phyloP scores from a whole-genome alignment of 1,284 basidiomycete genomes.

The Phellinidium pouzarii region DNA sequence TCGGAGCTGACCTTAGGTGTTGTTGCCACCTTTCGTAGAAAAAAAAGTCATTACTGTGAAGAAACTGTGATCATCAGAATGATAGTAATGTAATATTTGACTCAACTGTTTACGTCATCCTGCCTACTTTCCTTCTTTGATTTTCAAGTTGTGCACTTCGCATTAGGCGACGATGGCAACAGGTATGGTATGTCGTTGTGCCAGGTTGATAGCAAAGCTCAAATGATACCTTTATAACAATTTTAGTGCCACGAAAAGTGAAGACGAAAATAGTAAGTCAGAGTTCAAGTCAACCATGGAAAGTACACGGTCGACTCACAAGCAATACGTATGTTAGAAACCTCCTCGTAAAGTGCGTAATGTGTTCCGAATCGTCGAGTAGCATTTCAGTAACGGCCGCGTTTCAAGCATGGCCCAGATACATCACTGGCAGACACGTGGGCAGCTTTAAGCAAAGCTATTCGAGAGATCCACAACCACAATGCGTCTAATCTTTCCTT shows the following conservation, averaged over 20 bases:
- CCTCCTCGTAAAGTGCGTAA: constrained; percentile 45
- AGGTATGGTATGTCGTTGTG: not conserved
- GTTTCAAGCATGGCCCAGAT: constrained; percentile 61
- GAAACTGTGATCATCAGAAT: not conserved
- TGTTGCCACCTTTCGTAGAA: not conserved
- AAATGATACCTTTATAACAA: too few relatives aligned
- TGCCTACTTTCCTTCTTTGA: not conserved
- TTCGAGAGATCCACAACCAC: constrained; percentile 93
- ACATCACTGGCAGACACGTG: constrained; percentile 70
- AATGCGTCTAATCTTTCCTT: constrained; percentile 91
- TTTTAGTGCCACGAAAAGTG: constrained; percentile 24
- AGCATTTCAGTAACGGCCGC: too few relatives aligned
- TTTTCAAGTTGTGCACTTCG: not conserved
- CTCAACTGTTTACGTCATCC: too few relatives aligned
- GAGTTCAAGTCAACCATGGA: constrained; percentile 14
- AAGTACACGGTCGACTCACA: not conserved
- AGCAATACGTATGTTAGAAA: constrained; percentile 32
- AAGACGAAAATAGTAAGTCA: constrained; percentile 40
- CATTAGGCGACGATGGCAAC: not conserved
- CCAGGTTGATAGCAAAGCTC: too few relatives aligned
- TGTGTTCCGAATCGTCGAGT: not conserved
- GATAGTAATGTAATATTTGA: too few relatives aligned
- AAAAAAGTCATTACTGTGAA: not conserved
- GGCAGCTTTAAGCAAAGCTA: constrained; percentile 73
- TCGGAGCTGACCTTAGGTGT: not conserved